Conservation (phyloP, 2,329 filamentous ascomycete species). For the Escovopsis sp. region DNA sequence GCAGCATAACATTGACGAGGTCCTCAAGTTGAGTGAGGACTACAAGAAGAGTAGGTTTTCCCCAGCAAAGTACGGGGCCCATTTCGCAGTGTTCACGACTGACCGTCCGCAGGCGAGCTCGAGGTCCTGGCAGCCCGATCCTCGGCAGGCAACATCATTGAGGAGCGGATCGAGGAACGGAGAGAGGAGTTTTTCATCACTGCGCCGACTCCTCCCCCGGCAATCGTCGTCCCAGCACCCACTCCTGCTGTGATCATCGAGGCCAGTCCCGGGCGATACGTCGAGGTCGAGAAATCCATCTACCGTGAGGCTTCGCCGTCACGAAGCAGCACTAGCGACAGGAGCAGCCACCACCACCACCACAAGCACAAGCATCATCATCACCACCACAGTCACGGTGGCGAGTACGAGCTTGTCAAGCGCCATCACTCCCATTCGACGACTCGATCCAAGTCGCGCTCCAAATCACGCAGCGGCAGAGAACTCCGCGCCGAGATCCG, state of each 20-base stretch:
- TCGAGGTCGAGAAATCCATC: slow-evolving; percentile 31
- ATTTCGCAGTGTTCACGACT: not conserved
- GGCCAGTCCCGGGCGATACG: slow-evolving; percentile 19
- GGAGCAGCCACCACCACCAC: slow-evolving; percentile 15
- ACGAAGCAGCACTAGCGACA: slow-evolving; percentile 21
- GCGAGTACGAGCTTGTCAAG: slow-evolving; percentile 17
- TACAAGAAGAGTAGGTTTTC: slow-evolving; percentile 45
- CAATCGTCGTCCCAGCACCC: slow-evolving; percentile 12
- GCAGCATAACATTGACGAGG: slow-evolving; percentile 81
- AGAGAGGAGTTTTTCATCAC: slow-evolving; percentile 25
- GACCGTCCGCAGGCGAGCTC: slow-evolving; percentile 21
- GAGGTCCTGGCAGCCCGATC: slow-evolving; percentile 32
- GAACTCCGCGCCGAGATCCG: slow-evolving; percentile 62
- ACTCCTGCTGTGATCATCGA: slow-evolving; percentile 15
- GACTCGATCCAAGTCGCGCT: slow-evolving; percentile 16
- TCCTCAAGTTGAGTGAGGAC: slow-evolving; percentile 69
- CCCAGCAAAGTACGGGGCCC: slow-evolving; percentile 7
- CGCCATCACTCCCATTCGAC: slow-evolving; percentile 12
- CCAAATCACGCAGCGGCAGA: slow-evolving; percentile 34
- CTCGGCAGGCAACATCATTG: slow-evolving; percentile 29
- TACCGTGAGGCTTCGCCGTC: slow-evolving; percentile 36
- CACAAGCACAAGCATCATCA: slow-evolving; percentile 8
- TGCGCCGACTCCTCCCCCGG: slow-evolving; percentile 9
- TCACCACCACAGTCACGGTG: slow-evolving; percentile 6
- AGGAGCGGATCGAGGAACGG: slow-evolving; percentile 34